These are phyloP conservation scores for Eucalyptus melliodora DNA, from an alignment of 345 rosid species.

Conservation along the genomic window DNA sequence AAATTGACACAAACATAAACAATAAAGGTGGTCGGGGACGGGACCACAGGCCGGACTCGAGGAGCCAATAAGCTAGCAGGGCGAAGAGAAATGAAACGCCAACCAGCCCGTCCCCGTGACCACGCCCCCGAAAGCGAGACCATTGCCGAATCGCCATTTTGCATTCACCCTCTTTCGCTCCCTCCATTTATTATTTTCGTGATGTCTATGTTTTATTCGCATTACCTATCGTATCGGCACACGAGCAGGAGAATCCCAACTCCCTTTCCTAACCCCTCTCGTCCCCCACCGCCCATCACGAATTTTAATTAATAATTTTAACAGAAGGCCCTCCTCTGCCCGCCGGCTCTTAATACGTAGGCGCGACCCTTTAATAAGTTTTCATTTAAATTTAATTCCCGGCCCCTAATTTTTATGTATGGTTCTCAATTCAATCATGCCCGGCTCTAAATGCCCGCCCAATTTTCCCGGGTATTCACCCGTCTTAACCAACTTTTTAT, in stretches of 20 bases:
- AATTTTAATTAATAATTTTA: no score
- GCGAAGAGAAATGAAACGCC: background rate
- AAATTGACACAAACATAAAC: background rate
- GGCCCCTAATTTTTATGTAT: background rate
- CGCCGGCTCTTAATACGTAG: background rate
- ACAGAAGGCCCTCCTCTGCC: background rate
- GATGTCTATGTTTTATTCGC: background rate
- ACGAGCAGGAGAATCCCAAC: background rate
- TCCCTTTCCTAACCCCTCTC: background rate
- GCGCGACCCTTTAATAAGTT: background rate
- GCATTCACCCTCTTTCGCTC: background rate
- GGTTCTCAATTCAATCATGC: background rate
- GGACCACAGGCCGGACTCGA: background rate
- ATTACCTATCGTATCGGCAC: background rate
- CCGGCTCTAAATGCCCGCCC: background rate
- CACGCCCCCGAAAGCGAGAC: background rate
- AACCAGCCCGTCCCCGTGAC: background rate
- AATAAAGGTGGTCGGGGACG: background rate
- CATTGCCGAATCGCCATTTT: background rate
- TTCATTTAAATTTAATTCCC: background rate
- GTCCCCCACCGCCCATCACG: no score
- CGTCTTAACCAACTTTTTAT: background rate
- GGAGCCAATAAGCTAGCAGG: background rate
- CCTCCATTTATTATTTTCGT: background rate
- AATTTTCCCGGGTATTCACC: accelerated